These are phyloP conservation scores for Candida gigantensis DNA, from an alignment of 1,139 yeast genomes.

Conservation along the genomic window DNA sequence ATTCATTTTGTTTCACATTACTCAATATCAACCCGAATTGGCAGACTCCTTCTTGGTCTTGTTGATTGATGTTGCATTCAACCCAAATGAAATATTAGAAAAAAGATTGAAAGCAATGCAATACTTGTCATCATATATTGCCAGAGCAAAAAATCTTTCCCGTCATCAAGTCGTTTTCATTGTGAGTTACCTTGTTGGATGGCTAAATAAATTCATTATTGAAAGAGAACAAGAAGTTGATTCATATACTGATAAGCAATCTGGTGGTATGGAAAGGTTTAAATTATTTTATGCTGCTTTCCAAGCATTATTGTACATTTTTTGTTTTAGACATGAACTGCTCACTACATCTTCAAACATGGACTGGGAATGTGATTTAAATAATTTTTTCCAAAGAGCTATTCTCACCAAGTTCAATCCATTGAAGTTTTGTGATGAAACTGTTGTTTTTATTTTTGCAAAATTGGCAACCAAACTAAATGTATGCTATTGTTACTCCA, in stretches of 20 bases:
- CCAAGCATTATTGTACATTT: constrained; percentile 87
- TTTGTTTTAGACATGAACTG: constrained; percentile 78
- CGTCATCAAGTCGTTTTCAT: constrained; percentile 76
- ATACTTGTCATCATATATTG: constrained; percentile 86
- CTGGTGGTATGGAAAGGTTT: constrained; percentile 75
- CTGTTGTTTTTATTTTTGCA: constrained; percentile 92
- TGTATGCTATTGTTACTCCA: constrained; percentile 90
- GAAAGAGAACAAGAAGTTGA: constrained; percentile 82
- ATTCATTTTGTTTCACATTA: constrained; percentile 75
- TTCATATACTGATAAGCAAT: constrained; percentile 18
- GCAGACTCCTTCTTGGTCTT: constrained; percentile 84
- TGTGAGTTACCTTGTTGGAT: constrained; percentile 73
- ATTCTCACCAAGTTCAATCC: constrained; percentile 92
- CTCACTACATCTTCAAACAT: constrained; percentile 34
- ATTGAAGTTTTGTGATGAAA: constrained; percentile 87
- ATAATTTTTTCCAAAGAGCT: constrained; percentile 82
- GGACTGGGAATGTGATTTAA: constrained; percentile 82
- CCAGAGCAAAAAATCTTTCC: constrained; percentile 77
- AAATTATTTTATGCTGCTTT: constrained; percentile 89
- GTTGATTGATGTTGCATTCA: constrained; percentile 79
- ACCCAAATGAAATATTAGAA: constrained; percentile 64
- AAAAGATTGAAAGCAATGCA: constrained; percentile 87
- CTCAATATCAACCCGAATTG: constrained; percentile 80
- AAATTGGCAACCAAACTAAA: constrained; percentile 87
- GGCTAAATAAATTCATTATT: constrained; percentile 77